A percentile compares a stretch with the other conserved stretches of the same genome.
phyloP scores from a whole-genome alignment of 2,329 filamentous ascomycete genomes.

The Colletotrichum sp. region DNA sequence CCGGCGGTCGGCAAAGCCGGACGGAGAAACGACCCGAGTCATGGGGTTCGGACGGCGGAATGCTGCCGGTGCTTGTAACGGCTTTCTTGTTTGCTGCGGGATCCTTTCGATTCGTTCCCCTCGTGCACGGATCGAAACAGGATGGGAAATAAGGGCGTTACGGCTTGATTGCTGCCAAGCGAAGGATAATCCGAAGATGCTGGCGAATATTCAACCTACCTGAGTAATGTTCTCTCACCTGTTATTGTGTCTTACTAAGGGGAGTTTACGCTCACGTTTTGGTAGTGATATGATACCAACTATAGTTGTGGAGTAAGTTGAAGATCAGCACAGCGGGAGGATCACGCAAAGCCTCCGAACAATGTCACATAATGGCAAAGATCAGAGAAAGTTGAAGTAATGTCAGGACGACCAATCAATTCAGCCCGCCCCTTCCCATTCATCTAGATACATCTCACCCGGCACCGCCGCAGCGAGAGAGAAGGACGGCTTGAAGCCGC shows the following conservation, averaged over 20 bases:
- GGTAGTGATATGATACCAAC: neutral
- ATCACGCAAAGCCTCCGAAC: neutral
- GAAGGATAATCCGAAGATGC: neutral
- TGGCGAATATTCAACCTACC: neutral
- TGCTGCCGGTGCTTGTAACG: neutral
- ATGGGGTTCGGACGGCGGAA: neutral
- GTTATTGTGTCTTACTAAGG: neutral
- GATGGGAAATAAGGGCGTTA: neutral
- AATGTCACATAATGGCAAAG: neutral
- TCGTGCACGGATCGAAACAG: neutral
- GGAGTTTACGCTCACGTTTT: neutral
- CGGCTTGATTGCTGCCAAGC: neutral
- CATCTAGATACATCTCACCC: neutral
- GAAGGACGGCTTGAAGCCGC: neutral
- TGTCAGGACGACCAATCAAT: neutral
- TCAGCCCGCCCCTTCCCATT: slow-evolving; percentile 15
- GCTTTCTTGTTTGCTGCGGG: neutral
- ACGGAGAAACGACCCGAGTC: neutral
- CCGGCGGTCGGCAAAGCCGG: neutral
- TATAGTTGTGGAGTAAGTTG: rapidly evolving
- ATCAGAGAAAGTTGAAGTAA: neutral
- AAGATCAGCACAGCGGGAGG: neutral
- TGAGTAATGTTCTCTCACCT: neutral
- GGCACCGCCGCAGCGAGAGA: slow-evolving; percentile 7
- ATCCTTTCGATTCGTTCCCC: neutral